These are phyloP conservation scores for Colletotrichum salicis DNA, from an alignment of 2,329 filamentous ascomycete genomes.

Conservation along the genomic window DNA sequence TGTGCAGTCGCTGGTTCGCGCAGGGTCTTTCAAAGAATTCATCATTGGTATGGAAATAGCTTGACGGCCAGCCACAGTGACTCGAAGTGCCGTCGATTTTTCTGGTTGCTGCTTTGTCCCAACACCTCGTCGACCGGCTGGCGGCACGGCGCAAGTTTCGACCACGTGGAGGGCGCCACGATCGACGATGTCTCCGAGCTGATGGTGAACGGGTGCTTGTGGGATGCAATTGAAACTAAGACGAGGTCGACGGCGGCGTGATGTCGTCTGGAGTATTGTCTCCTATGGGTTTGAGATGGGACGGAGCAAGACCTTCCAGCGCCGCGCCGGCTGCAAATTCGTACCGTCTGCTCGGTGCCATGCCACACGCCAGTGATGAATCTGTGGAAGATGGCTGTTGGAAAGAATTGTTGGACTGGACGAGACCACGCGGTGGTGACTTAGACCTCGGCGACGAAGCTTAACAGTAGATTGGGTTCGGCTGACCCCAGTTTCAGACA, in stretches of 20 bases:
- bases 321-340: neutral
- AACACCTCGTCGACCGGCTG: neutral
- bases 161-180: slow-evolving; percentile 20
- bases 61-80: neutral
- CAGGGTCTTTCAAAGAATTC: neutral
- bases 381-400: neutral
- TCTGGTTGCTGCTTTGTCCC: too few species aligned
- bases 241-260: neutral
- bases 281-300: neutral
- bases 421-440: neutral
- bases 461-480: neutral
- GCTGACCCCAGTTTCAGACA: neutral
- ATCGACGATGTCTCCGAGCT: neutral
- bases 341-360: slow-evolving; percentile 10
- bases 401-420: neutral
- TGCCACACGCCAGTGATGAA: neutral
- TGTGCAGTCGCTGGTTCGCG: neutral
- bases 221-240: neutral
- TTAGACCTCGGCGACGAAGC: neutral
- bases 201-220: neutral
- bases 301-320: neutral
- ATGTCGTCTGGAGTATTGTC: neutral
- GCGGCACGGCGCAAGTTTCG: slow-evolving; percentile 3
- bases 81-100: neutral
- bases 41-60: slow-evolving; percentile 1